These are phyloP conservation scores for Nakazawaea laoshanensis DNA, from an alignment of 805 yeast species.

Conservation along the genomic window DNA sequence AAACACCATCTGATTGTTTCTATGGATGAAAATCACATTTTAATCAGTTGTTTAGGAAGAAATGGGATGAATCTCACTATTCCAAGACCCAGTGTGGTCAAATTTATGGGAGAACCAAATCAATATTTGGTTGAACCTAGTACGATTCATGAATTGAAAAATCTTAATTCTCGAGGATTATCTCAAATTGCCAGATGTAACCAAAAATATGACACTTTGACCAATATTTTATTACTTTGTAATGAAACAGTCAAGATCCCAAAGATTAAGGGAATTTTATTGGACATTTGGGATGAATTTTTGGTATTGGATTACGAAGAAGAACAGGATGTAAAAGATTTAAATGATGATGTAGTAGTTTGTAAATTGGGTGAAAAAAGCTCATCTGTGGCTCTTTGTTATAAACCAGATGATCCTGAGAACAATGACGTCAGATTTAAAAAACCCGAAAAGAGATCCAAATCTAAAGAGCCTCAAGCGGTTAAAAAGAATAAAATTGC, in stretches of 20 bases:
- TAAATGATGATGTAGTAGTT: slow-evolving; percentile 22
- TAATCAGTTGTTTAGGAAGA: slow-evolving; percentile 67
- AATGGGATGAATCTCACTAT: slow-evolving; percentile 70
- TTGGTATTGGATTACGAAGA: slow-evolving; percentile 40
- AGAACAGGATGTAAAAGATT: slow-evolving; percentile 26
- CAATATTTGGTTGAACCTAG: slow-evolving; percentile 12
- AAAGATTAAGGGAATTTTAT: slow-evolving; percentile 44
- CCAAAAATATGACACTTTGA: slow-evolving; percentile 30
- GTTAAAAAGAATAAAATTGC: slow-evolving; percentile 1
- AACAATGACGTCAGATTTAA: neutral
- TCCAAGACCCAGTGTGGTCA: slow-evolving; percentile 36
- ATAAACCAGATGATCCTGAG: slow-evolving; percentile 2
- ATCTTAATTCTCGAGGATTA: slow-evolving; percentile 8
- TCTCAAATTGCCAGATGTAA: slow-evolving; percentile 24
- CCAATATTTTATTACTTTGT: slow-evolving; percentile 49
- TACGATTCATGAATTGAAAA: neutral
- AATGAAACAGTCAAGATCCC: slow-evolving; percentile 64
- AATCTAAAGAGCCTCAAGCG: slow-evolving; percentile 1
- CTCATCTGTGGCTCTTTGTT: neutral
- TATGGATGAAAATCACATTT: slow-evolving; percentile 34
- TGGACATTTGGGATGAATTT: slow-evolving; percentile 67
- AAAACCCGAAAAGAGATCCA: slow-evolving; percentile 2
- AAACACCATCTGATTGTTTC: slow-evolving; percentile 54
- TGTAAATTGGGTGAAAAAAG: neutral
- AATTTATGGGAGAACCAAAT: slow-evolving; percentile 15